Base-by-base conservation (phyloP, 2,329 filamentous ascomycete species). In the Trichoderma sp. region DNA sequence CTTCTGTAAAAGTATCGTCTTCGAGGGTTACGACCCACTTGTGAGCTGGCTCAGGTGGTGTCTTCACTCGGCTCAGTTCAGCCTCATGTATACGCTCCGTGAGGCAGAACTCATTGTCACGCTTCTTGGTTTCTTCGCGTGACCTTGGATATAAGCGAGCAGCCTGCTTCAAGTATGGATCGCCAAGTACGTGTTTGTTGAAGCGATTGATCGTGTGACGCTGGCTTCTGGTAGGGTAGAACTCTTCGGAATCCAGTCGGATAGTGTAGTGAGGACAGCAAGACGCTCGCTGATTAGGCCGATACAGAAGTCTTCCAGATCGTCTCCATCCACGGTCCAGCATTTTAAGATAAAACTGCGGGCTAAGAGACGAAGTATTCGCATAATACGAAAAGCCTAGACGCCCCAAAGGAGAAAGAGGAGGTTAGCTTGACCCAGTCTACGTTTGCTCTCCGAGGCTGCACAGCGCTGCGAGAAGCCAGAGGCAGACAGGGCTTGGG, bases 231-330 rank as follows among this genome's bases (percentile, higher is more conserved):
- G 85, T 83, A 6, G 90, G 81, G 69, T 85, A 87, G 77, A 90
- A 91, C 45, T 82, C 78, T 54, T 80, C 75, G 26, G 87, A 86
- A 71, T 92, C 89, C 21, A 93, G 81, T 54, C 90, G 87, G 62
- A 95, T 88, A 1, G 90, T 93, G 75, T 94, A 98, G 73, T 97
- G 93, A 51, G 93, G 93, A 76, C 95, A 99, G 73, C 95, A 99
- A 67, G 92, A 91, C 64, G 88, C 83, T 66, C 84, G 84, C 71
- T 92, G 88, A 75, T 95, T 90, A 15, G 91, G 91, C 67, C 91
- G 87, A 77, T 95, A 95, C 56, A 95, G 80, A 9, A 92, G 80
- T 30, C 79, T 86, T 17, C 85, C 88, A 44, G 88, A 93, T 68
- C 90, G 84, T 75, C 91, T 88, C 90, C 90, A 95, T 67, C 88